A percentile compares a stretch with the other conserved stretches of the same genome.
Evolutionary conservation across 176 grass and related monocot genomes (phyloP).

Genomic region (Aechmea fasciata): DNA sequence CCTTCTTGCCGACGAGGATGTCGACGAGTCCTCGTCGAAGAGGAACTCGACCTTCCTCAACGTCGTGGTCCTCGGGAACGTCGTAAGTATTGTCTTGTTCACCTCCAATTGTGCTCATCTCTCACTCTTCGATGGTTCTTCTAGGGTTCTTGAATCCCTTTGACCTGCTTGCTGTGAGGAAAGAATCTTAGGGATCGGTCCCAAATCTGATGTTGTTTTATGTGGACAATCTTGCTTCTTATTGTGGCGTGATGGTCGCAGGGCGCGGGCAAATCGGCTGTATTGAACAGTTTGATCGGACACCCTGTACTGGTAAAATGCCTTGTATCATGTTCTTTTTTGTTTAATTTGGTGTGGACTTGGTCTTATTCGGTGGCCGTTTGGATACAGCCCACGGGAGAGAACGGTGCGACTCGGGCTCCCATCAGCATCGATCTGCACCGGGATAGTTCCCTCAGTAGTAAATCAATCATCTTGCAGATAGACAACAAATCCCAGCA

Average conservation of each 20-base stretch:
- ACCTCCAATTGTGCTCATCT: not conserved
- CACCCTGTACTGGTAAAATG: slow-evolving; percentile 68
- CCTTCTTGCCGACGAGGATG: slow-evolving; percentile 63
- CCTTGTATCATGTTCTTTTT: not conserved
- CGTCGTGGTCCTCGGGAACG: slow-evolving; percentile 74
- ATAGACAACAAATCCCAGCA: slow-evolving; percentile 77
- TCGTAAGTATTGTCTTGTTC: slow-evolving; percentile 31
- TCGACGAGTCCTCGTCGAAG: slow-evolving; percentile 18
- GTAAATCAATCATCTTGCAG: slow-evolving; percentile 55
- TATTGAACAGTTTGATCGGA: slow-evolving; percentile 75
- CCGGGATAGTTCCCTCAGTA: slow-evolving; percentile 57
- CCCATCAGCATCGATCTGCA: slow-evolving; percentile 62
- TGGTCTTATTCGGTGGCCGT: not conserved
- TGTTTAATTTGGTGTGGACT: not conserved
- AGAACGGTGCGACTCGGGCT: slow-evolving; percentile 75
- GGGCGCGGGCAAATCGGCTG: slow-evolving; percentile 77
- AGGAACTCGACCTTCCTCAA: slow-evolving; percentile 65
- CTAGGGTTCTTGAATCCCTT: not conserved
- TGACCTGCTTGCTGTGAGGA: not conserved
- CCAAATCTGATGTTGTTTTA: not conserved
- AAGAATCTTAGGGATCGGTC: not conserved
- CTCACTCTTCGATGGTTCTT: slow-evolving; percentile 2
- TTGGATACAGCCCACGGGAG: slow-evolving; percentile 60
- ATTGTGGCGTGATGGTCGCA: slow-evolving; percentile 11
- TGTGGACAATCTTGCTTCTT: no score